Evolutionary conservation across 2,329 filamentous ascomycete genomes (phyloP), one percentile per base, ranked within the genome.

Genomic region (Chalara sp.): DNA sequence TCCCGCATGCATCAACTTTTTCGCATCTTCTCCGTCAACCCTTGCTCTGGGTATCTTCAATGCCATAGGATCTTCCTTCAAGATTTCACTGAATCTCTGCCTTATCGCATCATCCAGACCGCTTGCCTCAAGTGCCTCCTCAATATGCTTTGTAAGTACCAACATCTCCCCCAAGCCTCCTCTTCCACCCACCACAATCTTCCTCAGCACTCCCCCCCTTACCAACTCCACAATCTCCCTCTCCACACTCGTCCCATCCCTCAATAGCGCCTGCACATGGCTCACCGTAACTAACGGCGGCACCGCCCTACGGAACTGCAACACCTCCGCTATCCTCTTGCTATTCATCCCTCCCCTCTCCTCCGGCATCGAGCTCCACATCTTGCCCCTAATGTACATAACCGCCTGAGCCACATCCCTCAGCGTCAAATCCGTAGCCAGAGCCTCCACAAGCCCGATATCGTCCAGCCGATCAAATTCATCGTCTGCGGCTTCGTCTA

Each of bases 381-480:
- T 87, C 59, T 69, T 72, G 21, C 63, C 67, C 37, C 76, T 77
- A 46, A 84, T 77, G 65, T 84, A 79, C 47, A 76, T 71, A 62
- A 89, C 80, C 28, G 82, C 81, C 63, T 87, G 83, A 0, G 80
- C 73, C 1, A 84, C 76, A 63, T 85, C 80, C 47, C 78, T 72
- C 5, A 86, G 74, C 31, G 71, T 74, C 11, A 81, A 68, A 56
- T 83, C 76, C 32, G 73, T 69, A 10, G 75, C 74, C 1, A 87
- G 69, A 3, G 76, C 71, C 32, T 72, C 70, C 12, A 80, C 71
- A 7, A 81, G 68, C 8, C 84, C 84, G 11, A 71, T 65, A 58
- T 88, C 83, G 43, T 83, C 76, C 12, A 89, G 75, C 44, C 71
- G 74, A 47, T 76, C 71, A 8, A 69, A 63, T 46, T 72, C 63